These are phyloP conservation scores for Boletales sp. DNA, from an alignment of 768 basidiomycete genomes.

Conservation along the genomic window DNA sequence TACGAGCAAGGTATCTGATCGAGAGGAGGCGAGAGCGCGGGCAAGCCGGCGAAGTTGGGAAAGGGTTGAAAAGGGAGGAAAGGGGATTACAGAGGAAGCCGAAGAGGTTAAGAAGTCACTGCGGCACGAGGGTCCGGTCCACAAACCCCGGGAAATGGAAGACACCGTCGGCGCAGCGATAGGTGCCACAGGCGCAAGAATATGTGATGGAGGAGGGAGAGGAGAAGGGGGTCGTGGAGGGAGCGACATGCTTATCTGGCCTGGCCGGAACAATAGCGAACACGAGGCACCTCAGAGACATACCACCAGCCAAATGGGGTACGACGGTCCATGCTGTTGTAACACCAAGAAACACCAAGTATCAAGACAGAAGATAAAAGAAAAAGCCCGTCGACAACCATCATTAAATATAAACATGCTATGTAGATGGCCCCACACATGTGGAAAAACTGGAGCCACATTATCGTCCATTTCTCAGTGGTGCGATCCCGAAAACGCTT, in stretches of 20 bases:
- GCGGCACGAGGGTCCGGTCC: constrained; percentile 15
- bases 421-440: not conserved
- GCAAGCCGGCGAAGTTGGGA: not conserved
- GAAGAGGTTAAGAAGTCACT: too few relatives aligned
- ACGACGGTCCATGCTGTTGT: too few relatives aligned
- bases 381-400: not conserved
- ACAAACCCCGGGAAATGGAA: constrained; percentile 18
- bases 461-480: constrained; percentile 14
- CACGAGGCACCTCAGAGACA: not conserved
- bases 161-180: constrained; percentile 14
- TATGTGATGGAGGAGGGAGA: not conserved
- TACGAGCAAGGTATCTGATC: not conserved
- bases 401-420: constrained; percentile 14
- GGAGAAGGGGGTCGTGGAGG: not conserved
- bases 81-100: not conserved
- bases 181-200: not conserved
- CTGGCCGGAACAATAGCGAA: not conserved
- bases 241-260: not conserved
- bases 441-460: not conserved
- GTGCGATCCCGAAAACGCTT: constrained; percentile 70
- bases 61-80: not conserved
- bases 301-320: too few relatives aligned
- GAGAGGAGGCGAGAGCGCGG: not conserved
- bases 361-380: not conserved
- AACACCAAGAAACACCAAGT: constrained; percentile 6